These are phyloP conservation scores for Aspergillus calidoustus DNA, from an alignment of 2,329 filamentous ascomycete genomes.

Conservation along the genomic window DNA sequence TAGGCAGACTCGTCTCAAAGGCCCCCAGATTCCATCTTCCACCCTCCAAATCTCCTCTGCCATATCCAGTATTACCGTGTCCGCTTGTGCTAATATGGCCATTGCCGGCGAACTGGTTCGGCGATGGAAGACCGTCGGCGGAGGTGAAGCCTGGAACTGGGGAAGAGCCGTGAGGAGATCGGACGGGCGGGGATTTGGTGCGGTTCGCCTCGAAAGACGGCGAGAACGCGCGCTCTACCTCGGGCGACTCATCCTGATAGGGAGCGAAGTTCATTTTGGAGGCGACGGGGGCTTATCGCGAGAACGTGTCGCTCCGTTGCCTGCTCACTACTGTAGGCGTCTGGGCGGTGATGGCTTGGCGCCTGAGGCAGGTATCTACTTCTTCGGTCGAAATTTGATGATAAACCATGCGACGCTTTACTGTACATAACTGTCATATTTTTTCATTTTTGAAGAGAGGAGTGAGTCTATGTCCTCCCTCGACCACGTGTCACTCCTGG, in stretches of 20 bases:
- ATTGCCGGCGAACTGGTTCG: slow-evolving; percentile 44
- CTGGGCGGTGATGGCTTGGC: slow-evolving; percentile 26
- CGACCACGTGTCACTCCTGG: slow-evolving; percentile 41
- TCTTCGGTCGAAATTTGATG: background rate
- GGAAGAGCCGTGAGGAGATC: slow-evolving; percentile 58
- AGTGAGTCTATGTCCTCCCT: slow-evolving; percentile 29
- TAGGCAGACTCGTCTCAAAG: slow-evolving; percentile 87
- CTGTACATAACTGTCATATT: too few species aligned
- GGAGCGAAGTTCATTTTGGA: slow-evolving; percentile 87
- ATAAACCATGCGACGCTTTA: too few species aligned
- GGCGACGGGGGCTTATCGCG: slow-evolving; percentile 22
- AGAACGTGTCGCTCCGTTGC: slow-evolving; percentile 12
- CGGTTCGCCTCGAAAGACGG: slow-evolving; percentile 60
- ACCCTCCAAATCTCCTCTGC: slow-evolving; percentile 49
- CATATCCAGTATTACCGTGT: slow-evolving; percentile 47
- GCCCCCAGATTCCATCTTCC: slow-evolving; percentile 70
- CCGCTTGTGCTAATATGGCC: slow-evolving; percentile 32
- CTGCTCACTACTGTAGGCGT: slow-evolving; percentile 1
- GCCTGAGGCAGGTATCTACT: slow-evolving; percentile 21
- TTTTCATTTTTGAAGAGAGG: too few species aligned
- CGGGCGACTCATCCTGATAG: slow-evolving; percentile 90
- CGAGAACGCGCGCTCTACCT: slow-evolving; percentile 79
- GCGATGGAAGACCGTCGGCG: slow-evolving; percentile 42
- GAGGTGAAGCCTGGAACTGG: slow-evolving; percentile 50
- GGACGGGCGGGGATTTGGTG: slow-evolving; percentile 59